A percentile compares a stretch with the other conserved stretches of the same genome.
These are phyloP conservation scores for Centella asiatica DNA, from an alignment of 129 eudicot genomes.

Conservation along the genomic window DNA sequence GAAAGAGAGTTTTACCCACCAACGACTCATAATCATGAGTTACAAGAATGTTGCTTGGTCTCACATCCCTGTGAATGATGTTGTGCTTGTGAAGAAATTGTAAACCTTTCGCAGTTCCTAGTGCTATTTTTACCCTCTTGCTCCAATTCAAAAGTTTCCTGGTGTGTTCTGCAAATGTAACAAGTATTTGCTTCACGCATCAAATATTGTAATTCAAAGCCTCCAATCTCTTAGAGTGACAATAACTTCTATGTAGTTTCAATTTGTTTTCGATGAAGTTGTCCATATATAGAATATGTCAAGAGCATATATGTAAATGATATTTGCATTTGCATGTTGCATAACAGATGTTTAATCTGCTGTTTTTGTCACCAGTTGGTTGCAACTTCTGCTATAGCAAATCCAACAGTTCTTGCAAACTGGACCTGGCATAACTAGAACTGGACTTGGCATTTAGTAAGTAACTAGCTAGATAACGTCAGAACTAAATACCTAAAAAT, in stretches of 20 bases:
- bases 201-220: not conserved
- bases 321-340: too few species aligned
- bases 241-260: not conserved
- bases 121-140: constrained; percentile 63
- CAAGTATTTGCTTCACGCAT: not conserved
- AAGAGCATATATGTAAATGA: too few species aligned
- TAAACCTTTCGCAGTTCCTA: constrained; percentile 75
- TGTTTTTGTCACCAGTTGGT: too few species aligned
- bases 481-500: too few species aligned
- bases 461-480: too few species aligned
- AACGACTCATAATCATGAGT: constrained; percentile 60
- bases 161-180: constrained; percentile 29
- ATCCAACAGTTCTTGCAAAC: too few species aligned
- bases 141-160: constrained; percentile 37
- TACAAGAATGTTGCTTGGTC: constrained; percentile 68
- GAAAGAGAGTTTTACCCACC: constrained; percentile 42
- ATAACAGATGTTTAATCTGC: too few species aligned
- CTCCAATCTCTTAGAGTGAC: not conserved
- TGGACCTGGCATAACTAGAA: too few species aligned
- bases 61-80: constrained; percentile 70
- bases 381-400: too few species aligned
- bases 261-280: not conserved
- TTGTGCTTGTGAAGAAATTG: constrained; percentile 45
- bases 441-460: too few species aligned
- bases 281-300: too few species aligned